Evolutionary conservation across 192 early-diverging fungal species (phyloP).

Genomic region (Backusella sp.): DNA sequence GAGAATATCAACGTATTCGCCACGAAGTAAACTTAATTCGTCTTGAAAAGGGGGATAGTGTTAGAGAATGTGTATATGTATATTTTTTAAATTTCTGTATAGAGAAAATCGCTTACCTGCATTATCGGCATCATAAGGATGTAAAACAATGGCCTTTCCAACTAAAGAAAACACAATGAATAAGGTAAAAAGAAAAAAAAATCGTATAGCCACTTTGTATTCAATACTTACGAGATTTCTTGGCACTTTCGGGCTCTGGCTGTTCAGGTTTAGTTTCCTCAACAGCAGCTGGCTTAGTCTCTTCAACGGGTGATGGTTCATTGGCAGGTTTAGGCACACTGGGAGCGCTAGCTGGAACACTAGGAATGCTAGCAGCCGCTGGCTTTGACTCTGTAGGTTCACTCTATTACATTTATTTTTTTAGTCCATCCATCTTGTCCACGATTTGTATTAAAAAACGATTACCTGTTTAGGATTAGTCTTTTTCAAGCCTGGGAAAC

Average conservation of each 20-base stretch:
- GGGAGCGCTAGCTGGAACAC: background rate
- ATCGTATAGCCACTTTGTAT: background rate
- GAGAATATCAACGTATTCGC: slow-evolving; percentile 43
- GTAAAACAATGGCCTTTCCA: slow-evolving; percentile 45
- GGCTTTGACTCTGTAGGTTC: background rate
- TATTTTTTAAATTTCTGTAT: background rate
- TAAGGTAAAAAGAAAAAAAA: too few relatives aligned
- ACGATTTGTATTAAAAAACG: background rate
- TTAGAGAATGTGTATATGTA: background rate
- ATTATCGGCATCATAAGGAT: slow-evolving; percentile 47
- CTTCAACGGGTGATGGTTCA: background rate
- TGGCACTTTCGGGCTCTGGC: background rate
- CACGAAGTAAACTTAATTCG: slow-evolving; percentile 44
- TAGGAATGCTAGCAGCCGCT: background rate
- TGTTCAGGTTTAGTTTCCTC: background rate
- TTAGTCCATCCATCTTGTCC: background rate
- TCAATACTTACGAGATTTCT: background rate
- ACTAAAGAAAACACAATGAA: background rate
- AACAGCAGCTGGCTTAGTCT: background rate
- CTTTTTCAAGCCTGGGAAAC: slow-evolving; percentile 67
- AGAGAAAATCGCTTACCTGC: slow-evolving; percentile 35
- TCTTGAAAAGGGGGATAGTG: slow-evolving; percentile 28
- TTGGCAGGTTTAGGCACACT: background rate
- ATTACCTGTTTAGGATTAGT: slow-evolving; percentile 22
- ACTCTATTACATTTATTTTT: background rate